These are phyloP conservation scores for Vinca minor DNA, from an alignment of 257 asterid genomes.

Conservation along the genomic window DNA sequence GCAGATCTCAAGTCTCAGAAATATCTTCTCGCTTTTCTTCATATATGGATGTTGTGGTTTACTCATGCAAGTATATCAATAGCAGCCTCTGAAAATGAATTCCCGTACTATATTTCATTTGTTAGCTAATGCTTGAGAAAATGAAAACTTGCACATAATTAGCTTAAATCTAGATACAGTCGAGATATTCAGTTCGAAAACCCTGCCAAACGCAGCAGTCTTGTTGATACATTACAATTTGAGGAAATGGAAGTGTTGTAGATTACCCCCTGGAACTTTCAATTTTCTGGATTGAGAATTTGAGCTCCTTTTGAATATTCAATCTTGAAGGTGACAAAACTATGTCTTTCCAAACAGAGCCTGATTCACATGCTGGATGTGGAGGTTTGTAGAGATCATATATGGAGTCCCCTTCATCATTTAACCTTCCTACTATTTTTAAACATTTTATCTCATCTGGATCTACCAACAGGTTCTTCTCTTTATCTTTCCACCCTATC, in stretches of 20 bases:
- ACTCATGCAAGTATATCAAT: neutral
- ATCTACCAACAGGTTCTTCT: constrained; percentile 78
- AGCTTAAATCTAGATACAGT: constrained; percentile 4
- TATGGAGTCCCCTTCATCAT: constrained; percentile 64
- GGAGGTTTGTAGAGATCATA: constrained; percentile 58
- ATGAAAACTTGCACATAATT: constrained; percentile 1
- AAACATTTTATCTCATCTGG: constrained; percentile 68
- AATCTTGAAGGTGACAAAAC: constrained; percentile 90
- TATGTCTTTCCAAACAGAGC: constrained; percentile 91
- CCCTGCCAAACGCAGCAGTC: constrained; percentile 10
- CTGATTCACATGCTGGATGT: constrained; percentile 65
- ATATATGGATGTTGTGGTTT: neutral
- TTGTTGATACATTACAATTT: constrained; percentile 7
- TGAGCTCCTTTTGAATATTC: constrained; percentile 87
- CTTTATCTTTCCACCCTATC: constrained; percentile 93
- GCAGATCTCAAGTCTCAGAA: no score
- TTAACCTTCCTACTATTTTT: constrained; percentile 46
- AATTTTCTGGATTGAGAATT: constrained; percentile 65
- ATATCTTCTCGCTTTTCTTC: constrained; percentile 4
- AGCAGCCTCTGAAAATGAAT: no score
- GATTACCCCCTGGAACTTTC: constrained; percentile 40
- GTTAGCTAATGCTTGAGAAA: neutral
- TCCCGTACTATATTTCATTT: neutral
- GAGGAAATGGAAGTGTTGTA: neutral
- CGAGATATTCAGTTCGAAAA: constrained; percentile 4